A percentile compares a stretch with the other conserved stretches of the same genome.
Conservation (phyloP, 352 stramenopile genomes). For the Phytopythium chamaehyphon region DNA sequence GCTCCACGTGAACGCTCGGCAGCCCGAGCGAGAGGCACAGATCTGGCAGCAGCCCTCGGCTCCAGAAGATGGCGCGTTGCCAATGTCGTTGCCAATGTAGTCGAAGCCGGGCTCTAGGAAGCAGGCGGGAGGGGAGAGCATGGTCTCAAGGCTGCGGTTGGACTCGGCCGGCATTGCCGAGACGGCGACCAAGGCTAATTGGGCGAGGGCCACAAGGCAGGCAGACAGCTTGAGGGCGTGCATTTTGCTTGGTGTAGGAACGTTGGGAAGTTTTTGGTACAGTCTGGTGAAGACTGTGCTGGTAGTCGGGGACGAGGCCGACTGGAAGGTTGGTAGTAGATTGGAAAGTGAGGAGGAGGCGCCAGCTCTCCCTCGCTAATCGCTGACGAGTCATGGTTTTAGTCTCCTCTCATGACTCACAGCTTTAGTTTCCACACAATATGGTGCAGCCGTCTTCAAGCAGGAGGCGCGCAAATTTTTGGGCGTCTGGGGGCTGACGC, state of each 20-base stretch:
- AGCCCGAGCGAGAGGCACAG: constrained; percentile 15
- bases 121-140: constrained; percentile 10
- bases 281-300: background rate
- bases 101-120: constrained; percentile 23
- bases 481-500: no score
- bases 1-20: constrained; percentile 47
- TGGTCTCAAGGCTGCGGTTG: constrained; percentile 1
- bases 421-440: no score
- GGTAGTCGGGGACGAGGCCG: background rate
- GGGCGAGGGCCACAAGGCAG: no score
- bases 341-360: constrained; percentile 1
- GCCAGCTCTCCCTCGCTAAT: no score
- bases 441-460: no score
- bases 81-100: constrained; percentile 34
- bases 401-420: no score
- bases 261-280: no score
- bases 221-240: no score
- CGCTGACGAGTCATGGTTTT: no score
- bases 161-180: background rate
- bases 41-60: constrained; percentile 22
- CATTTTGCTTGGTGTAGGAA: no score
- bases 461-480: no score
- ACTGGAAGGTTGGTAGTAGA: background rate
- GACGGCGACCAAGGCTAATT: background rate
- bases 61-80: constrained; percentile 3